Base-by-base conservation (phyloP, 139 green algal species). In the Chlamydomonas eustigma region DNA sequence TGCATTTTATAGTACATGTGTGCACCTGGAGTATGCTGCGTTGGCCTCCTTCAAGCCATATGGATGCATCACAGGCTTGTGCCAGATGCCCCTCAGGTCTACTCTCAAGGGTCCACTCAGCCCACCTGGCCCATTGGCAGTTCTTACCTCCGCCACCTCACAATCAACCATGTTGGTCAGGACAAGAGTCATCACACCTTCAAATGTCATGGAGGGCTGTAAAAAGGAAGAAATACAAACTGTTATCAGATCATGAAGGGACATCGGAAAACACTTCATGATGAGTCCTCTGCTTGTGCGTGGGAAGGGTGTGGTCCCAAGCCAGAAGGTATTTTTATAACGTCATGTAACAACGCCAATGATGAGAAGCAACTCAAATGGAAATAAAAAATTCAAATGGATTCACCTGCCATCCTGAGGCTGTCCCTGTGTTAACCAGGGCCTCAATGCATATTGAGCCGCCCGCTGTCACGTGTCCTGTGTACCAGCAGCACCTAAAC, bases 391-490 rank as follows among this genome's bases (percentile, higher is more conserved):
- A 58, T 12, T 58, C 12, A 58, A 58, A 18, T 58, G 44, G 44
- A 58, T 50, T 30, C 2, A 64, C 31, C 63, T 38, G 69, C 80
- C 80, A 85, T 31, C 58, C 70, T 31, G 37, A 37, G 4, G 80
- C 44, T 25, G 64, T 81, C 24, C 80, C 80, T 3, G 32, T 82
- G 72, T 64, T 6, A 38, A 78, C 79, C 37, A 85, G 80, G 32
- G 80, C 70, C 69, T 88, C 83, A 25, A 88, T 79, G 77, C 82
- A 85, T 2, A 85, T 66, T 25, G 71, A 77, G 12, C 76, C 80
- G 31, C 80, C 80, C 32, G 80, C 80, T 31, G 83, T 88, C 1
- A 84, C 70, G 70, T 85, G 80, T 2, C 80, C 80, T 39, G 74
- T 76, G 74, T 76, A 79, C 74, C 18, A 65, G 28, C n/a, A 24